Base-by-base conservation (phyloP, 257 asterid species). In the Solanum chilense region DNA sequence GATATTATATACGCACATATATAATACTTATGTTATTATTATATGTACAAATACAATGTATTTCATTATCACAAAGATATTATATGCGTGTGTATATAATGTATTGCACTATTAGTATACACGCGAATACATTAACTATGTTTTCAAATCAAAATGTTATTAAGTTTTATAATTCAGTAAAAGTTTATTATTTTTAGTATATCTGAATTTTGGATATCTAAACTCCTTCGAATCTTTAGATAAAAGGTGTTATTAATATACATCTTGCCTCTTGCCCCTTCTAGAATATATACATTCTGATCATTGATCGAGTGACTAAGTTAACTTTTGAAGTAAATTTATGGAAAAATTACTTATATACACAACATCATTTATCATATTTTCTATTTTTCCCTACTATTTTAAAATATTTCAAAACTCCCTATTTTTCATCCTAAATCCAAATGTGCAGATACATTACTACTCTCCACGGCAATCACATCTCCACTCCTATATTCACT, bases 191-290 rank as follows among this genome's bases (percentile, higher is more conserved):
- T 21, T 58, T 58, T 21, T 58, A 20, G 66, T 58, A 8, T 20
- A 20, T 58, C 1, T 21, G 3, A 12, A 20, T 21, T 58, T 58
- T 20, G 12, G 0, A 58, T 58, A 58, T 62, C 31, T 5, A 62
- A 15, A 13, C 70, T 11, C 2, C 4, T 64, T 64, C 8, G 16
- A 62, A 62, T 11, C 2, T n/a, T n/a, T 62, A 62, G 33, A n/a
- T 0, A n/a, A n/a, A 62, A 64, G 3, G 27, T 58, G 68, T 21
- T 58, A 21, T 58, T 58, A 5, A 58, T 6, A 21, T 58, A 8
- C 9, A 15, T 2, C 5, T 37, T 37, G 39, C 7, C 39, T 0
- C 39, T 37, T 35, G 8, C 1, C 0, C 0, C 7, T n/a, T n/a
- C 5, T n/a, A 25, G 6, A 6, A n/a, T 64, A 5, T 64, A n/a